A percentile compares a stretch with the other conserved stretches of the same genome.
Conservation (phyloP, 2,329 filamentous ascomycete species). For the Cadophora gregata region DNA sequence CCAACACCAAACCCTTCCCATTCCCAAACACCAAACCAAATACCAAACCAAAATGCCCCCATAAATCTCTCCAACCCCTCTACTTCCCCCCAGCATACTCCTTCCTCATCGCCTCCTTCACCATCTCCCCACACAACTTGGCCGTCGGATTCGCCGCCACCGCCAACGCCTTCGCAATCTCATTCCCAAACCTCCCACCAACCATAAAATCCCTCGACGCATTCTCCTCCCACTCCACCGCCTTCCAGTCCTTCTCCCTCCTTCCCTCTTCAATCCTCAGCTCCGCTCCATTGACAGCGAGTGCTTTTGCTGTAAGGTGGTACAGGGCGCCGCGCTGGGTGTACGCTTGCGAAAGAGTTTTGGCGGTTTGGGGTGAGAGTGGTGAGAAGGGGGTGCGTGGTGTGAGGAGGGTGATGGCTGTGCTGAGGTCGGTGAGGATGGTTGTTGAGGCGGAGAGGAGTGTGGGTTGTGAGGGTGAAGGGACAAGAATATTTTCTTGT, state of each 20-base stretch:
- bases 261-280: slow-evolving; percentile 50
- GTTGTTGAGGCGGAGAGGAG: slow-evolving; percentile 49
- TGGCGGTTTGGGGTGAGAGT: slow-evolving; percentile 68
- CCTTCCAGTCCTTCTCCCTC: slow-evolving; percentile 56
- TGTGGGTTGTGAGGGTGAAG: slow-evolving; percentile 51
- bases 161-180: slow-evolving; percentile 67
- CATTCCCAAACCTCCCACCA: slow-evolving; percentile 69
- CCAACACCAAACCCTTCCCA: neutral
- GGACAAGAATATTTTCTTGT: slow-evolving; percentile 32
- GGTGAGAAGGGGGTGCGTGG: slow-evolving; percentile 56
- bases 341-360: slow-evolving; percentile 71
- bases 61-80: neutral
- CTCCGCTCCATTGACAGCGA: slow-evolving; percentile 36
- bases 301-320: slow-evolving; percentile 58
- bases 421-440: slow-evolving; percentile 60
- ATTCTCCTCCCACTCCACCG: slow-evolving; percentile 64
- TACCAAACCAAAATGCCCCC: neutral
- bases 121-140: slow-evolving; percentile 73
- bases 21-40: neutral
- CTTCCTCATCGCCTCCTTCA: slow-evolving; percentile 72
- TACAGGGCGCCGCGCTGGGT: slow-evolving; percentile 74
- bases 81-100: slow-evolving; percentile 56
- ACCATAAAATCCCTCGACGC: slow-evolving; percentile 68
- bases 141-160: slow-evolving; percentile 72
- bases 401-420: slow-evolving; percentile 63